Conservation (phyloP, 169 alveolate genomes). For the Cryptosporidium viatorum region DNA sequence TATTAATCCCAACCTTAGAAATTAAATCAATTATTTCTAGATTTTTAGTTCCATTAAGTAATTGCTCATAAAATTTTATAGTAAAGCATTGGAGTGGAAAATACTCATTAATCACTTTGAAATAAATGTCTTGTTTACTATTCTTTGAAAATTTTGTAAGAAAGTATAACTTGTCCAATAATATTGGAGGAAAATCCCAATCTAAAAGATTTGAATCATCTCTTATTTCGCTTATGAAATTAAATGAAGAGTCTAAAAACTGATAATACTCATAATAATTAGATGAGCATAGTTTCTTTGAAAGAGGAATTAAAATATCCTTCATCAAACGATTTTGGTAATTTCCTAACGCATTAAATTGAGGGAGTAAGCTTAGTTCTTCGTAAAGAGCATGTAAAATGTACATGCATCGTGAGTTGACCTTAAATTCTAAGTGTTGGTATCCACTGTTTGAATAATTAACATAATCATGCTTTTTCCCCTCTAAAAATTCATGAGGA, state of each 20-base stretch:
- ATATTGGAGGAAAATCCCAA: constrained; percentile 52
- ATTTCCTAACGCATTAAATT: background rate
- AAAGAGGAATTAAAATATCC: constrained; percentile 51
- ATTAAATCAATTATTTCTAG: constrained; percentile 12
- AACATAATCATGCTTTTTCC: background rate
- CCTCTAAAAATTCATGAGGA: constrained; percentile 37
- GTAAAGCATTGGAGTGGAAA: constrained; percentile 53
- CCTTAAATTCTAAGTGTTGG: background rate
- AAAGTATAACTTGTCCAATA: constrained; percentile 22
- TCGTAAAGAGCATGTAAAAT: constrained; percentile 44
- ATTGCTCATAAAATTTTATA: constrained; percentile 16
- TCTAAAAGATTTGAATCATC: background rate
- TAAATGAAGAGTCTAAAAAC: background rate
- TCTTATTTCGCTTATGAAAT: background rate
- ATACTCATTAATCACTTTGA: background rate
- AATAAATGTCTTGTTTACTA: background rate
- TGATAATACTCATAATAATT: constrained; percentile 53
- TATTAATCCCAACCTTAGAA: background rate
- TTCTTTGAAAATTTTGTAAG: background rate
- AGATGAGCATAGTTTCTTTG: constrained; percentile 6
- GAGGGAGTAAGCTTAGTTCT: constrained; percentile 22
- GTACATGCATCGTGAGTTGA: background rate
- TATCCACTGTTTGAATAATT: background rate
- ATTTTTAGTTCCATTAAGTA: background rate
- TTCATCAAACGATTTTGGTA: constrained; percentile 12